phyloP scores from a whole-genome alignment of 2,329 filamentous ascomycete genomes.

The Didymella pinodella region DNA sequence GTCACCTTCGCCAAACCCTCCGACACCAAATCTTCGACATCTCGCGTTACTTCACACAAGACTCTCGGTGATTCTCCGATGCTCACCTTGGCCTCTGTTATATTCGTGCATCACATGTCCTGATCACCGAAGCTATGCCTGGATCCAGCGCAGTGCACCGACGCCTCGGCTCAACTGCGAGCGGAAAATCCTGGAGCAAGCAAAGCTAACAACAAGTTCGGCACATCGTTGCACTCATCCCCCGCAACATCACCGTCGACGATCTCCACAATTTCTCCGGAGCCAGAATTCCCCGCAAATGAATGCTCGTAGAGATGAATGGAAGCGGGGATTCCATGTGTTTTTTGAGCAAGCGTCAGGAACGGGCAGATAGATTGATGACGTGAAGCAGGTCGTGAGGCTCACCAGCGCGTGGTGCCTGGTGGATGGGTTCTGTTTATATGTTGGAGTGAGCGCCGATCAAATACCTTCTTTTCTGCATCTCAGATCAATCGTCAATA shows the following conservation, averaged over 20 bases:
- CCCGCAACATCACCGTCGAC: slow-evolving; percentile 29
- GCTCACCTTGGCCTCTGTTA: slow-evolving; percentile 3
- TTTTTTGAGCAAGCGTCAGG: slow-evolving; percentile 16
- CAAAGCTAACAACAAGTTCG: slow-evolving; percentile 23
- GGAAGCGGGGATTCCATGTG: slow-evolving; percentile 8
- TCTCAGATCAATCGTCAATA: slow-evolving; percentile 30
- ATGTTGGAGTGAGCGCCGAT: slow-evolving; percentile 11
- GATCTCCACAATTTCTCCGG: slow-evolving; percentile 35
- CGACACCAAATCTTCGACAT: slow-evolving; percentile 4
- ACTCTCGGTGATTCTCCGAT: slow-evolving; percentile 18
- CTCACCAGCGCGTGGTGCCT: slow-evolving; percentile 3
- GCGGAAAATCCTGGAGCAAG: slow-evolving; percentile 10
- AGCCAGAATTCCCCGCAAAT: slow-evolving; percentile 29
- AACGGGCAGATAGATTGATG: slow-evolving; percentile 15
- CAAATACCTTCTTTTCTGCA: slow-evolving; percentile 5
- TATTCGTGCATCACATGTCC: slow-evolving; percentile 16
- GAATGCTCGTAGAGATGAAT: slow-evolving; percentile 13
- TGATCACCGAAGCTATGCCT: slow-evolving; percentile 12
- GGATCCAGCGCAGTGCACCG: slow-evolving; percentile 7
- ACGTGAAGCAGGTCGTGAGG: slow-evolving; percentile 13
- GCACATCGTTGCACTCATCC: slow-evolving; percentile 25
- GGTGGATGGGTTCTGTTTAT: slow-evolving; percentile 10
- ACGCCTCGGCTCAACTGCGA: slow-evolving; percentile 21
- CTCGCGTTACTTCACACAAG: slow-evolving; percentile 2
- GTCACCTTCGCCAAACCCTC: slow-evolving; percentile 15